Evolutionary conservation across 768 basidiomycete genomes (phyloP).

Genomic region (Xerocomellus amylosporus): DNA sequence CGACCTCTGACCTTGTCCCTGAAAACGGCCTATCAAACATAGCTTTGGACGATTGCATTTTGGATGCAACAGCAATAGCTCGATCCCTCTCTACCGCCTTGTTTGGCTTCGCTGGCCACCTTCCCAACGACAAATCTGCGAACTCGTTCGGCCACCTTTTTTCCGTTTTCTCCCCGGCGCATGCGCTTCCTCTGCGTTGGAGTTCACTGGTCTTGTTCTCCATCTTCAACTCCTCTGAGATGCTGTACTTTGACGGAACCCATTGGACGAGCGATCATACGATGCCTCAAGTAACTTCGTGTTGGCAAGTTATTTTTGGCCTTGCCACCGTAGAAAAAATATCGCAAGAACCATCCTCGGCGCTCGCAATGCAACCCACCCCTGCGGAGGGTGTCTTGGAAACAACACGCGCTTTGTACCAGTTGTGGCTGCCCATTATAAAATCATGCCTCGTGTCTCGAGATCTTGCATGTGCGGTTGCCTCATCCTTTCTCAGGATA

Average conservation of each 20-base stretch:
- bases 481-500: constrained; percentile 46
- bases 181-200: constrained; percentile 41
- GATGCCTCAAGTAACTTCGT: constrained; percentile 5
- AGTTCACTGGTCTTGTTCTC: constrained; percentile 40
- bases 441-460: constrained; percentile 33
- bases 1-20: not conserved
- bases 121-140: not conserved
- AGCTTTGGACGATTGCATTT: not conserved
- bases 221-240: constrained; percentile 20
- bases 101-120: not conserved
- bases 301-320: constrained; percentile 44
- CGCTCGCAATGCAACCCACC: not conserved
- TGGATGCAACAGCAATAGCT: constrained; percentile 13
- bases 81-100: constrained; percentile 12
- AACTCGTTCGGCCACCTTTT: constrained; percentile 4
- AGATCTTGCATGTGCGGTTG: constrained; percentile 28
- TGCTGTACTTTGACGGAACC: not conserved
- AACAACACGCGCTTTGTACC: constrained; percentile 39
- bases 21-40: not conserved
- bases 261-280: not conserved
- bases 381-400: constrained; percentile 18
- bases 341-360: constrained; percentile 4
- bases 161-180: constrained; percentile 29
- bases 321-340: constrained; percentile 39
- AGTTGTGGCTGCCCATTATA: constrained; percentile 35